phyloP scores from a whole-genome alignment of 495 filamentous ascomycete species.

The Umbilicaria muhlenbergii region DNA sequence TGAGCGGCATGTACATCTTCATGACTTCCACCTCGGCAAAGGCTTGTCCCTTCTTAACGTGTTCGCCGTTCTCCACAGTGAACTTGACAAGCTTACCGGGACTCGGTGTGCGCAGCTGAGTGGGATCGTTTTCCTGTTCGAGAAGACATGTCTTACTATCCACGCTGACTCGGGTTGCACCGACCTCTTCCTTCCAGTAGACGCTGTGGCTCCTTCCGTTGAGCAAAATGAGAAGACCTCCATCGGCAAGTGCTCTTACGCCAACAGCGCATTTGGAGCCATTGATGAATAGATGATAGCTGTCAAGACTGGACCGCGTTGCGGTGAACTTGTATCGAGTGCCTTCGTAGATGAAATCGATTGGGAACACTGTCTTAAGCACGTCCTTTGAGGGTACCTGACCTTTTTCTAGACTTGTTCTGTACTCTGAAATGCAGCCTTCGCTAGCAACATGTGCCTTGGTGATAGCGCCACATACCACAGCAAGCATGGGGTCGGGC shows the following conservation, averaged over 20 bases:
- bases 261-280: slow-evolving; percentile 92
- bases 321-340: slow-evolving; percentile 95
- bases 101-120: slow-evolving; percentile 84
- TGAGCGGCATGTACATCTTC: slow-evolving; percentile 99
- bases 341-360: slow-evolving; percentile 98
- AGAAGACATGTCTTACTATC: slow-evolving; percentile 96
- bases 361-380: slow-evolving; percentile 91
- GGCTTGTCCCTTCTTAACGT: slow-evolving; percentile 81
- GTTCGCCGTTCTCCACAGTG: slow-evolving; percentile 90
- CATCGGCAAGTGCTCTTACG: slow-evolving; percentile 82
- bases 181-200: slow-evolving; percentile 98
- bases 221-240: slow-evolving; percentile 83
- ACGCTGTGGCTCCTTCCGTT: slow-evolving; percentile 89
- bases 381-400: slow-evolving; percentile 94
- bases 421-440: slow-evolving; percentile 72
- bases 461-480: slow-evolving; percentile 86
- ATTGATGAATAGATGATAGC: slow-evolving; percentile 98
- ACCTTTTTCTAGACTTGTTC: slow-evolving; percentile 81
- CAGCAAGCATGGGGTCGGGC: slow-evolving; percentile 77
- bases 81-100: slow-evolving; percentile 99
- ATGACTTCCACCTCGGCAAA: slow-evolving; percentile 99
- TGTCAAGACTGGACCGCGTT: slow-evolving; percentile 80
- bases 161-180: slow-evolving; percentile 86
- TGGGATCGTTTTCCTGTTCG: slow-evolving; percentile 98
- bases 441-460: slow-evolving; percentile 92